These are phyloP conservation scores for Manihot esculenta DNA, from an alignment of 441 rosid species.

Conservation along the genomic window DNA sequence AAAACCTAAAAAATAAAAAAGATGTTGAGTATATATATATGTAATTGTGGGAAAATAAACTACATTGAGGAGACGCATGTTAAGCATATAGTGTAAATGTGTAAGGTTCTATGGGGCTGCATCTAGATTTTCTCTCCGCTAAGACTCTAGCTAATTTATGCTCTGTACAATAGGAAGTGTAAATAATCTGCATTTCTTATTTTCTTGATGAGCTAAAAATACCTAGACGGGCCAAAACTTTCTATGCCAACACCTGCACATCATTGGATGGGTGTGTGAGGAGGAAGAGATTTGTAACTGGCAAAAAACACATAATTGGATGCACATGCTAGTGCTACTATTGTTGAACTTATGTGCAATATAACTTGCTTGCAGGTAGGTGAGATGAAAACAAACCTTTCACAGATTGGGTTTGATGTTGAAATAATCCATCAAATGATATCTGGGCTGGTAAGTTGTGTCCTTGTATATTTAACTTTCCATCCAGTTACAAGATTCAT, in stretches of 20 bases:
- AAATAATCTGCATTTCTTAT: neutral
- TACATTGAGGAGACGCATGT: neutral
- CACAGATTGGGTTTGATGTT: slow-evolving; percentile 74
- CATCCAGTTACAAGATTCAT: slow-evolving; percentile 6
- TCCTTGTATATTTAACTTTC: neutral
- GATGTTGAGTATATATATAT: too few species aligned
- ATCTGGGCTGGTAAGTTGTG: slow-evolving; percentile 67
- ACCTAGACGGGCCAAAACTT: neutral
- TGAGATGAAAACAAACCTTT: slow-evolving; percentile 67
- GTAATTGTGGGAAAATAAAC: neutral
- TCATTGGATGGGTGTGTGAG: neutral
- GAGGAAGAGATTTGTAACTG: neutral
- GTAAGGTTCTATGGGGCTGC: neutral
- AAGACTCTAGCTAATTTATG: neutral
- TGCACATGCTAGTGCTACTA: neutral
- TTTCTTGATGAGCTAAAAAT: neutral
- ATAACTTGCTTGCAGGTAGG: slow-evolving; percentile 51
- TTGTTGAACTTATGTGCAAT: slow-evolving; percentile 18
- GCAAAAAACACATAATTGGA: neutral
- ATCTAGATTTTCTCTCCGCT: neutral
- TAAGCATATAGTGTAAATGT: neutral
- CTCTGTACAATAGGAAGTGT: neutral
- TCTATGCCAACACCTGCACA: neutral
- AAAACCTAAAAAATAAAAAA: neutral
- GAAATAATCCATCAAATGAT: slow-evolving; percentile 67